Conservation (phyloP, 768 basidiomycete genomes). For the Xerocomellus chrysenteron region DNA sequence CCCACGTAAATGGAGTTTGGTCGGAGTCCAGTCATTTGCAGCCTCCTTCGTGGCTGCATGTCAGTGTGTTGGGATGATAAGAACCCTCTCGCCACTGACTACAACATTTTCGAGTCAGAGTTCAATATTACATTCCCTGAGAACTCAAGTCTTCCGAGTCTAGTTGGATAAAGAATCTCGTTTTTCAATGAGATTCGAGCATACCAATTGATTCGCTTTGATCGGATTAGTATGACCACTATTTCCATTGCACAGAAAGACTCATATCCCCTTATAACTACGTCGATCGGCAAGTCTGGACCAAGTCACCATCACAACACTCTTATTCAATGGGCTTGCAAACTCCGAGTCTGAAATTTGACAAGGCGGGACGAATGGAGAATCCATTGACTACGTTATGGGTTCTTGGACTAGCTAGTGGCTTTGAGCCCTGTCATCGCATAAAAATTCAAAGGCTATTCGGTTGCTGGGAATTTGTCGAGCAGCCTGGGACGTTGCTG, state of each 20-base stretch:
- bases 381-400: not conserved
- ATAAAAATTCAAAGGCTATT: not conserved
- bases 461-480: not conserved
- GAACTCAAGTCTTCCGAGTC: not conserved
- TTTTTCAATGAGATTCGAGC: not conserved
- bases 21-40: constrained; percentile 1
- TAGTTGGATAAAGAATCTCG: not conserved
- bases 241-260: constrained; percentile 17
- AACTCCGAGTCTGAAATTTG: not conserved
- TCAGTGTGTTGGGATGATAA: not conserved
- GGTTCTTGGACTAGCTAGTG: no score
- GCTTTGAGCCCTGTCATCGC: not conserved
- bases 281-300: constrained; percentile 13
- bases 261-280: constrained; percentile 6
- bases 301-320: not conserved
- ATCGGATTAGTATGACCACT: not conserved
- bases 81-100: not conserved
- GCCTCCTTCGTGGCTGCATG: not conserved
- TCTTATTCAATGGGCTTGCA: not conserved
- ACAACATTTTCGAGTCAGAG: not conserved
- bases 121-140: not conserved
- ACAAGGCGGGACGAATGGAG: not conserved
- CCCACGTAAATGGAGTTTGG: constrained; percentile 12
- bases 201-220: constrained; percentile 3
- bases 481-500: not conserved